Evolutionary conservation across 805 yeast genomes (phyloP).

Genomic region (Kuraishia capsulata): DNA sequence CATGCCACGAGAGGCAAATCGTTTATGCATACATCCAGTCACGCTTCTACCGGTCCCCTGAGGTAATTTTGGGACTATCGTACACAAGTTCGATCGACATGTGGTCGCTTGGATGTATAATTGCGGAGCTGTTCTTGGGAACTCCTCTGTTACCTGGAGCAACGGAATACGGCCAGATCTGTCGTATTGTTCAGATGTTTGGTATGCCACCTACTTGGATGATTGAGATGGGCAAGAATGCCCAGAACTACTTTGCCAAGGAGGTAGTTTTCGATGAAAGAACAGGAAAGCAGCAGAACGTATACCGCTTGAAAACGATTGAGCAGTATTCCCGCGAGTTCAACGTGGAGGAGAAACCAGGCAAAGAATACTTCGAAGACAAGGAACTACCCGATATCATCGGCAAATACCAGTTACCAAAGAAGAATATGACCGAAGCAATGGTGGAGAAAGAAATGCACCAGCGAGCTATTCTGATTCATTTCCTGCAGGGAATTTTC

Average conservation of each 20-base stretch:
- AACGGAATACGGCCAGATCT: slow-evolving; percentile 85
- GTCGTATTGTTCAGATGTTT: slow-evolving; percentile 71
- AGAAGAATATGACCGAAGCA: slow-evolving; percentile 40
- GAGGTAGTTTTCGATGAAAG: slow-evolving; percentile 4
- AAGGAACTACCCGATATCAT: slow-evolving; percentile 64
- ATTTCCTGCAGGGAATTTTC: slow-evolving; percentile 69
- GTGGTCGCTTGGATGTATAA: slow-evolving; percentile 57
- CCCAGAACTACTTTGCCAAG: slow-evolving; percentile 58
- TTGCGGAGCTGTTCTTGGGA: slow-evolving; percentile 60
- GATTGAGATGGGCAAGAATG: slow-evolving; percentile 90
- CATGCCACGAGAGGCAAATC: slow-evolving; percentile 87
- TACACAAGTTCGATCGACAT: slow-evolving; percentile 88
- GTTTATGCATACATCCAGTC: slow-evolving; percentile 89
- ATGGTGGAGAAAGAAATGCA: slow-evolving; percentile 63
- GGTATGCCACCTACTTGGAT: slow-evolving; percentile 92
- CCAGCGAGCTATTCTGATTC: slow-evolving; percentile 63
- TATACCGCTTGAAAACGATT: slow-evolving; percentile 23
- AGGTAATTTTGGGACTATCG: slow-evolving; percentile 84
- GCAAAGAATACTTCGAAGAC: slow-evolving; percentile 71
- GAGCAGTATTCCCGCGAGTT: slow-evolving; percentile 45
- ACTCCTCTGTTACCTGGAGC: slow-evolving; percentile 92
- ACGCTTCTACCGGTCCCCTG: slow-evolving; percentile 90
- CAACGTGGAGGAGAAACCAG: slow-evolving; percentile 59
- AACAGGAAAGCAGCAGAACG: slow-evolving; percentile 14
- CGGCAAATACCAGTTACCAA: slow-evolving; percentile 62